A percentile compares a stretch with the other conserved stretches of the same genome.
Conservation (phyloP, 176 grass and related monocot species). For the Panicum miliaceum region DNA sequence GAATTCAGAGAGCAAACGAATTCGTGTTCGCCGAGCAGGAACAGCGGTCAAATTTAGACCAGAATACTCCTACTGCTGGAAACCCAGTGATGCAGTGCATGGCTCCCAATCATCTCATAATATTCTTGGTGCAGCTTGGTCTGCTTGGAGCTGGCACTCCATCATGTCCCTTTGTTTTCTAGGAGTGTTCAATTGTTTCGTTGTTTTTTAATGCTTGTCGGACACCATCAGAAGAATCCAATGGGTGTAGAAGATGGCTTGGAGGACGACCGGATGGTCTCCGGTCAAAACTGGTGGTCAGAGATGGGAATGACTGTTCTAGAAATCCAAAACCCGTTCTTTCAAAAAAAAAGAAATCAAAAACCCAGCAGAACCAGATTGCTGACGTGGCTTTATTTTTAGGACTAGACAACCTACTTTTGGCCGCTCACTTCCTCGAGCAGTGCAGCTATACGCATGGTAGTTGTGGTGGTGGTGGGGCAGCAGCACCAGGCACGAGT, state of each 20-base stretch:
- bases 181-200: not conserved
- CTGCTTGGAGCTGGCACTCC: not conserved
- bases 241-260: not conserved
- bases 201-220: not conserved
- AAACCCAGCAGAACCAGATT: conserved; percentile 26
- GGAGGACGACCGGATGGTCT: not conserved
- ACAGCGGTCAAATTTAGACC: not conserved
- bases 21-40: not conserved
- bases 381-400: conserved; percentile 25
- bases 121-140: not conserved
- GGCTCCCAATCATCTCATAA: not conserved
- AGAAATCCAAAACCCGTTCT: conserved; percentile 35
- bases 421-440: conserved; percentile 7
- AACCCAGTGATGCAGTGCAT: not conserved
- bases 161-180: not conserved
- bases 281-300: conserved; percentile 32
- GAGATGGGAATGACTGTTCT: conserved; percentile 28
- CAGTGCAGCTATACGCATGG: not conserved
- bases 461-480: not conserved
- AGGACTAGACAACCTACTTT: conserved; percentile 26
- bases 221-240: conserved; percentile 28
- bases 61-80: not conserved
- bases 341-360: conserved; percentile 32
- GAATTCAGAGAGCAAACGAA: not conserved
- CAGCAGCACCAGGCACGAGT: not conserved